phyloP scores from a whole-genome alignment of 1,139 yeast genomes.

The Yamadazyma aaseri region DNA sequence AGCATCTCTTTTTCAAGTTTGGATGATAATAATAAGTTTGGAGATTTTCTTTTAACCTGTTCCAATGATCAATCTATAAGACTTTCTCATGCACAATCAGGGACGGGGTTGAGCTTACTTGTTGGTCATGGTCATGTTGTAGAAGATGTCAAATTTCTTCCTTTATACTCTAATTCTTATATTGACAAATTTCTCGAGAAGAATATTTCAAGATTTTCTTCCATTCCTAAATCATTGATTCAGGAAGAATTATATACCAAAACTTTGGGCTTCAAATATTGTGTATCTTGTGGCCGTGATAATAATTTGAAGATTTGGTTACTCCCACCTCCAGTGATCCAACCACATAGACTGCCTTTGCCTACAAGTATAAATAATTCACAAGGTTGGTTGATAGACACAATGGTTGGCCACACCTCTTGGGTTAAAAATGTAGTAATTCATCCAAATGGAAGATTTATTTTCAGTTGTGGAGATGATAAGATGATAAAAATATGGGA shows the following conservation, averaged over 20 bases:
- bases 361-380: slow-evolving; percentile 53
- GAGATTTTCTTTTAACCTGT: slow-evolving; percentile 68
- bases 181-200: slow-evolving; percentile 49
- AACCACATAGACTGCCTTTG: slow-evolving; percentile 55
- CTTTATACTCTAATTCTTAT: slow-evolving; percentile 45
- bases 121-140: slow-evolving; percentile 84
- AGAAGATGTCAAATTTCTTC: slow-evolving; percentile 72
- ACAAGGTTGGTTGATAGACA: slow-evolving; percentile 58
- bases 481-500: slow-evolving; percentile 81
- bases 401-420: slow-evolving; percentile 72
- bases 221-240: slow-evolving; percentile 33
- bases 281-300: slow-evolving; percentile 83
- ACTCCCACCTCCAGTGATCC: slow-evolving; percentile 57
- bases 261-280: slow-evolving; percentile 58
- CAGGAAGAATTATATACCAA: slow-evolving; percentile 28
- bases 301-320: slow-evolving; percentile 76
- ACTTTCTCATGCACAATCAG: slow-evolving; percentile 60
- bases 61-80: slow-evolving; percentile 81
- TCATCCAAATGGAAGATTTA: slow-evolving; percentile 74
- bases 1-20: slow-evolving; percentile 13
- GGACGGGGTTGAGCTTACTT: slow-evolving; percentile 66
- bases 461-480: slow-evolving; percentile 81
- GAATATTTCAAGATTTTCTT: slow-evolving; percentile 30
- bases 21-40: slow-evolving; percentile 25
- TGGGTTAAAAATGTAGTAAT: slow-evolving; percentile 76